Base-by-base conservation (phyloP, 306 rosid species). In the Hippophae tibetana region DNA sequence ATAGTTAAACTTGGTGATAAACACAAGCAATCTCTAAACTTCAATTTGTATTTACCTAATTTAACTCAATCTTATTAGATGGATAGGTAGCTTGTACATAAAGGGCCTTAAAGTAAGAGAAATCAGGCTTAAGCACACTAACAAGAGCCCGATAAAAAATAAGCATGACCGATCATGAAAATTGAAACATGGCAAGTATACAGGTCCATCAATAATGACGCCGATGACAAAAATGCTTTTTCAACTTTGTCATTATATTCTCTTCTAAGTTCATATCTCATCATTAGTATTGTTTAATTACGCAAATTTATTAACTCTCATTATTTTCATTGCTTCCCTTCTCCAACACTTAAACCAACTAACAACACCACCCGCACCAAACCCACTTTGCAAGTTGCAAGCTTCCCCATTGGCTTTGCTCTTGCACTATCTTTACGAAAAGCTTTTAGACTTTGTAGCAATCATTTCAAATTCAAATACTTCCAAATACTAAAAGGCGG, bases 321-420 rank as follows among this genome's bases (percentile, higher is more conserved):
- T 60, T 48, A 53, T 60, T 18, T 18, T 55, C 43, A 6, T 60
- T 60, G 47, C 42, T 48, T 68, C 40, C 61, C 72, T 68, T 68
- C 23, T 68, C 52, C 41, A 42, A 25, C 64, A 67, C 71, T 42
- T 58, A 40, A 65, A 58, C 71, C 64, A 14, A 67, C 38, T 2
- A 31, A 31, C 38, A 67, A 63, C n/a, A 67, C 58, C 71, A 13
- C 47, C 25, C 2, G 58, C 71, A 67, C 71, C 64, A 58, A 66
- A 52, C 72, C 54, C 45, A 31, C 66, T 60, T 59, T 52, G 6
- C 27, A 11, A 26, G n/a, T 43, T 40, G 26, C 7, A 41, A 11
- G 18, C 54, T 26, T 11, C 13, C 40, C 49, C 64, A 9, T 44
- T 47, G 63, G 63, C 49, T 63, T 56, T 58, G 47, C 64, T 49